Evolutionary conservation across 345 rosid genomes (phyloP).

Genomic region (Boechera retrofracta): DNA sequence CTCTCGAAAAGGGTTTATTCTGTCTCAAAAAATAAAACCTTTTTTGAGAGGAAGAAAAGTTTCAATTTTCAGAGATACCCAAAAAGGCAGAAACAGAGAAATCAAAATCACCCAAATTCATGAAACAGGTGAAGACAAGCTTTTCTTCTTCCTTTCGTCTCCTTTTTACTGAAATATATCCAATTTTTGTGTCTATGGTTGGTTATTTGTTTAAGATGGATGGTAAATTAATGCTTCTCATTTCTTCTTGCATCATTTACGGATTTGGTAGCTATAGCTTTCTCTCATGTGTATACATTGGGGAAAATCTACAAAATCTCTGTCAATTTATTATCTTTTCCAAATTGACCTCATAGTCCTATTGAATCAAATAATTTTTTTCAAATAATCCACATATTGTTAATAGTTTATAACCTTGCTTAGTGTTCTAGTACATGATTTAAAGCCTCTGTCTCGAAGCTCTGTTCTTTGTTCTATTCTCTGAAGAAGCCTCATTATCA

Average conservation of each 20-base stretch:
- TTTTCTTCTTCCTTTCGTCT: constrained; percentile 1
- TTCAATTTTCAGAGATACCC: constrained; percentile 23
- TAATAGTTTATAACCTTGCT: not conserved
- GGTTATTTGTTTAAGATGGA: not conserved
- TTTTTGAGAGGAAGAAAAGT: constrained; percentile 13
- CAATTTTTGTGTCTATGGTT: constrained; percentile 1
- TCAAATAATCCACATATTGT: not conserved
- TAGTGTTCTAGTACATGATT: constrained; percentile 1
- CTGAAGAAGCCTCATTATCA: not conserved
- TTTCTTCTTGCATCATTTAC: constrained; percentile 11
- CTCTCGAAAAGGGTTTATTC: constrained; percentile 32
- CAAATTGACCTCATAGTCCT: not conserved
- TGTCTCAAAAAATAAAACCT: too few relatives aligned
- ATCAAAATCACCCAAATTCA: not conserved
- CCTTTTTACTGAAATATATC: not conserved
- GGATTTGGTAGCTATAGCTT: not conserved
- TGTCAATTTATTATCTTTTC: not conserved
- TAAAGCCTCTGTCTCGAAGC: not conserved
- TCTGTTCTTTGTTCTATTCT: constrained; percentile 19
- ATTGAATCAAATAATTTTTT: not conserved
- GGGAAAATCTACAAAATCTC: not conserved
- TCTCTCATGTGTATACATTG: not conserved
- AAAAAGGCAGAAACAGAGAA: constrained; percentile 31
- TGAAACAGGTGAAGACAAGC: constrained; percentile 41
- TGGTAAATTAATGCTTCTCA: not conserved